A percentile compares a stretch with the other conserved stretches of the same genome.
Conservation (phyloP, 176 grass and related monocot genomes). For the Cenchrus purpureus region DNA sequence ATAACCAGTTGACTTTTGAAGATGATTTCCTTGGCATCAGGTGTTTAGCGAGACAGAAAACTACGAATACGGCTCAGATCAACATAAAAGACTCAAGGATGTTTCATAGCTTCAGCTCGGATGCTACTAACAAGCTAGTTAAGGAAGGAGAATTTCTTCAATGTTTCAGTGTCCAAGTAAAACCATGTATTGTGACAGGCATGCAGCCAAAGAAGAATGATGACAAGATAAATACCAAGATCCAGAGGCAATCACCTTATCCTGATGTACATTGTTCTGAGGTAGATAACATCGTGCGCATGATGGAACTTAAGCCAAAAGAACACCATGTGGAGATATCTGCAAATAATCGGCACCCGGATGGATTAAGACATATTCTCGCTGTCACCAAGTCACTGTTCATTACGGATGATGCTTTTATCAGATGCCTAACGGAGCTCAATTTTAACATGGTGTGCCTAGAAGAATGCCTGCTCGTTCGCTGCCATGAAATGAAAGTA, state of each 20-base stretch:
- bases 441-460: neutral
- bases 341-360: neutral
- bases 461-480: neutral
- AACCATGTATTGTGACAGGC: neutral
- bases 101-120: neutral
- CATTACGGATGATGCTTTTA: neutral
- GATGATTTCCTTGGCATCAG: no score
- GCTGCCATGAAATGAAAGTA: neutral
- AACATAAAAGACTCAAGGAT: neutral
- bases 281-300: no score
- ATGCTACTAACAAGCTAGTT: neutral
- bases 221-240: no score
- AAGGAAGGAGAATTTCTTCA: neutral
- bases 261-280: neutral
- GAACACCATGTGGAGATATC: neutral
- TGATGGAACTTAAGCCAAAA: neutral
- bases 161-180: neutral
- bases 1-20: neutral
- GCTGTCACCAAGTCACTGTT: neutral
- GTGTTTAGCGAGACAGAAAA: no score
- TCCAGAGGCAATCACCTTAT: neutral
- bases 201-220: neutral
- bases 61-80: neutral
- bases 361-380: neutral
- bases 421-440: neutral